Evolutionary conservation across 2,329 filamentous ascomycete genomes (phyloP).

Genomic region (Monosporascus sp.): DNA sequence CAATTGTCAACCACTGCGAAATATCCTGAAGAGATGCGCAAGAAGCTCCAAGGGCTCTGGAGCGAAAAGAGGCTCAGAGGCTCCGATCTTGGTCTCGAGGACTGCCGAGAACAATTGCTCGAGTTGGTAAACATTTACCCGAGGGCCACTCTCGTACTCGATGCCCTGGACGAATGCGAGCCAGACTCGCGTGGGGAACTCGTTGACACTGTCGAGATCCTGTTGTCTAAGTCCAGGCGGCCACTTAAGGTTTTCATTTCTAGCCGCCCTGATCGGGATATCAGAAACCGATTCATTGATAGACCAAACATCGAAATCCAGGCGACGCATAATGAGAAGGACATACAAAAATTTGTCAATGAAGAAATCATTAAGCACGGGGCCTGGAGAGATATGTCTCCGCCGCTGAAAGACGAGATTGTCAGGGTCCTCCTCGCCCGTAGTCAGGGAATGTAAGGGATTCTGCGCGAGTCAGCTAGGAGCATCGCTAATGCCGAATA

Average conservation of each 20-base stretch:
- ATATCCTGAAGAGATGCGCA: not conserved
- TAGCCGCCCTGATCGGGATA: constrained; percentile 7
- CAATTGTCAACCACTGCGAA: constrained; percentile 4
- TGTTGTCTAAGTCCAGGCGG: constrained; percentile 3
- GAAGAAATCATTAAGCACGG: constrained; percentile 5
- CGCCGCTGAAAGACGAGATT: constrained; percentile 2
- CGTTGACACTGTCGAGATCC: not conserved
- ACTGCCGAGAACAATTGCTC: constrained; percentile 24
- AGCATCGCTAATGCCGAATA: no score
- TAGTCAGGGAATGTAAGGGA: constrained; percentile 4
- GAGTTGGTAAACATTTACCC: constrained; percentile 10
- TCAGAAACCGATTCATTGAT: constrained; percentile 3
- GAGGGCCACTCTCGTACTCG: constrained; percentile 25
- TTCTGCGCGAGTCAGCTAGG: no score
- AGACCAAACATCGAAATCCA: constrained; percentile 6
- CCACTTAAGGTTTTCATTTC: constrained; percentile 7
- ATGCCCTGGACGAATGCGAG: constrained; percentile 32
- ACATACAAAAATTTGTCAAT: constrained; percentile 4
- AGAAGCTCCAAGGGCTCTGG: not conserved
- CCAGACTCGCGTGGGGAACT: constrained; percentile 7
- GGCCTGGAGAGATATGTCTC: constrained; percentile 1
- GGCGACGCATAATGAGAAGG: constrained; percentile 5
- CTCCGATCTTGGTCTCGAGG: no score
- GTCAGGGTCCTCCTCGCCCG: not conserved
- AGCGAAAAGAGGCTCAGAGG: not conserved